Base-by-base conservation (phyloP, 805 yeast species). In the Isabelozyma rhagii region DNA sequence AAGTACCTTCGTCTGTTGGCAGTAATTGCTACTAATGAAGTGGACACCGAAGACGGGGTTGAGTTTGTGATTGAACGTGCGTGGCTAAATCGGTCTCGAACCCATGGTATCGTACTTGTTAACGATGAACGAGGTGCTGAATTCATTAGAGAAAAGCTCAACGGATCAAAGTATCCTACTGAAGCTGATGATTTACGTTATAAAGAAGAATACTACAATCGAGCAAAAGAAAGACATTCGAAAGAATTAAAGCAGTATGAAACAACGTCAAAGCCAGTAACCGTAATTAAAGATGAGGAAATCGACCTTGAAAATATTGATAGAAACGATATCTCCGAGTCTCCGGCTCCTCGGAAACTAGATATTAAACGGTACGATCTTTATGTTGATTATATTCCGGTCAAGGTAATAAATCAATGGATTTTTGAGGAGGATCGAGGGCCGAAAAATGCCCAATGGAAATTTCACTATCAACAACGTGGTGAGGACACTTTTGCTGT, bases 401-500 rank as follows among this genome's bases (percentile, higher is more conserved):
- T 74, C 18, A 71, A 72, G 52, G 78, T 77, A 14, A 65, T 74
- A 3, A 71, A 70, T 48, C 67, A 65, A 41, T 76, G 80, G 79
- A 72, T 75, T 13, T 77, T 66, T 53, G 78, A 75, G 56, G 81
- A 76, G 51, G 72, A 68, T 47, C 61, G 59, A 40, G 77, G 75
- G 10, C 79, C 81, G 9, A 58, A 60, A 40, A 71, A 75, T 56
- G 80, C 78, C 1, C 57, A 72, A 44, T 77, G 81, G 80, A 67
- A 67, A 46, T 58, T 77, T n/a, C 64, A 66, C 14, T 76, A 70
- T 51, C 66, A 61, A 27, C 57, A 50, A 9, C 55, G 59, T 39
- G 72, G 69, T 5, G 72, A 69, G 9, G 73, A 66, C 21, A 44
- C 50, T 3, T 42, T 58, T 43, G 62, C 59, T 6, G 47, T 45